phyloP scores from a whole-genome alignment of 2,329 filamentous ascomycete species.

The Tolypocladium inflatum region DNA sequence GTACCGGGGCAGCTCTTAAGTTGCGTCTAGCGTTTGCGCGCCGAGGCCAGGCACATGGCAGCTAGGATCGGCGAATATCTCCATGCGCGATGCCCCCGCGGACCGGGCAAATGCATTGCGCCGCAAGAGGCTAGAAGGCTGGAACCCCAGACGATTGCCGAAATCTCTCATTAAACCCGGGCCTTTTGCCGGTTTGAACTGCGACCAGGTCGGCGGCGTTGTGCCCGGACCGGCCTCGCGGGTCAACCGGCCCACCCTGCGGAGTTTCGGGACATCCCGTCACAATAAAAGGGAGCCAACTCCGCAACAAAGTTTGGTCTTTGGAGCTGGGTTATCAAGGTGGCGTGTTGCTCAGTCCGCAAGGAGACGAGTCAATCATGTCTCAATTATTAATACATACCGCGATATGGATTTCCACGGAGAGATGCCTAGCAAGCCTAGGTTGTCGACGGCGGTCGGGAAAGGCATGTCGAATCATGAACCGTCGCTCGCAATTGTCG shows the following conservation, averaged over 20 bases:
- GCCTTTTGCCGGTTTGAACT: background rate
- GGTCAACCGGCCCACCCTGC: background rate
- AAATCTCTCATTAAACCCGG: background rate
- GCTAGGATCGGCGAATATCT: background rate
- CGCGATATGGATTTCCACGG: background rate
- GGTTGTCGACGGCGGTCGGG: background rate
- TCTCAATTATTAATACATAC: no score
- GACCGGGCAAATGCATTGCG: background rate
- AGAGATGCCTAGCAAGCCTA: background rate
- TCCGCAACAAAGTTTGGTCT: background rate
- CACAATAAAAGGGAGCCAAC: background rate
- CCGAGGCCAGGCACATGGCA: background rate
- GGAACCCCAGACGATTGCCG: background rate
- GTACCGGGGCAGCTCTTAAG: background rate
- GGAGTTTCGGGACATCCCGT: background rate
- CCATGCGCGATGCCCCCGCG: background rate
- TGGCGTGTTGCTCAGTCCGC: background rate
- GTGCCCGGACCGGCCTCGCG: background rate
- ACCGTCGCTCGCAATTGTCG: no score
- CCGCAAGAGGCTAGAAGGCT: background rate
- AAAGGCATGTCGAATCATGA: no score
- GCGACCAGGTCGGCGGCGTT: background rate
- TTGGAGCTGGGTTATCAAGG: background rate
- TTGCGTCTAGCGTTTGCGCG: no score
- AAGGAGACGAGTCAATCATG: background rate